Conservation (phyloP, 1,139 yeast species). For the Nakaseomyces glabratus region DNA sequence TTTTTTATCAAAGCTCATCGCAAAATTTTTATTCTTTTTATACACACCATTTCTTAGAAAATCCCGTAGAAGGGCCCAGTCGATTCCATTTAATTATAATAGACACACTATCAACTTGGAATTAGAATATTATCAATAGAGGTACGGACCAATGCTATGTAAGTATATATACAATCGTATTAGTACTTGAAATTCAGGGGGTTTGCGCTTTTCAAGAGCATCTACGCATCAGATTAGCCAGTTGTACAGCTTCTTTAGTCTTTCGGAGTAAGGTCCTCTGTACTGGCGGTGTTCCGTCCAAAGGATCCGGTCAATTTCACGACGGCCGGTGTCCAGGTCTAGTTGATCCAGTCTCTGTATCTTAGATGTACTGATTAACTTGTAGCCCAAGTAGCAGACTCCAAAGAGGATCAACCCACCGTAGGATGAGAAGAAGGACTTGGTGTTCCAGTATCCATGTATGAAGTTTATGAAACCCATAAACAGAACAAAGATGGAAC, state of each 20-base stretch:
- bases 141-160: no score
- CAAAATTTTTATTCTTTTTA: no score
- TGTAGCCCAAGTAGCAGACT: slow-evolving; percentile 48
- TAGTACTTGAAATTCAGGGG: no score
- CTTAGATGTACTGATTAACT: slow-evolving; percentile 47
- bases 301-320: slow-evolving; percentile 59
- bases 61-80: no score
- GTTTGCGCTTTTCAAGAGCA: no score
- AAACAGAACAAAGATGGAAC: slow-evolving; percentile 43
- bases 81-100: no score
- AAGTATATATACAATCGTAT: no score
- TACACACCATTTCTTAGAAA: no score
- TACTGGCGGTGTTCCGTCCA: slow-evolving; percentile 31
- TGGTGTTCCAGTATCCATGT: slow-evolving; percentile 50
- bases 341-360: slow-evolving; percentile 49
- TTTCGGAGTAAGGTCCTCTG: slow-evolving; percentile 29
- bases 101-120: no score
- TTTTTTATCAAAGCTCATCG: no score
- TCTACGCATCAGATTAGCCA: slow-evolving; percentile 23
- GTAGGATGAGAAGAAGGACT: slow-evolving; percentile 60
- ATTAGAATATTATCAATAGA: no score
- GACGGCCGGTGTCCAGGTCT: slow-evolving; percentile 71
- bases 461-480: slow-evolving; percentile 70
- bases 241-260: slow-evolving; percentile 19
- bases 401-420: slow-evolving; percentile 54